Evolutionary conservation across 805 yeast genomes (phyloP), one percentile per base, ranked within the genome.

Genomic region (Saturnispora zaruensis): DNA sequence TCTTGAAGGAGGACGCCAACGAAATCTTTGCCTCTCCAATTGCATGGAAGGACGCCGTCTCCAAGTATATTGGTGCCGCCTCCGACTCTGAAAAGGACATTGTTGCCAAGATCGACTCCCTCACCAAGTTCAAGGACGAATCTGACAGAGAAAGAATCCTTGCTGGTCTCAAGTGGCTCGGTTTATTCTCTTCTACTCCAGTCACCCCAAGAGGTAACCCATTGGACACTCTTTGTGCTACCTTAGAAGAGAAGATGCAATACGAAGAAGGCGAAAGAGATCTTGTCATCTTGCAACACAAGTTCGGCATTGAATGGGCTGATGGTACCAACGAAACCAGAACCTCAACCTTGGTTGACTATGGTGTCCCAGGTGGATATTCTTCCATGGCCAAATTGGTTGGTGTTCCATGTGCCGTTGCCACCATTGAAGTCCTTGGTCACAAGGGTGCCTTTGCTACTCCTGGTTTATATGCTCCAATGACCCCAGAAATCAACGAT

Each of bases 391-490:
- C 99, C 58, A 90, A 91, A 68, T 79, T 87, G 57, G 99, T 93
- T 50, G 99, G 99, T 75, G 91, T 89, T 56, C 99, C 99, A 58
- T 91, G 96, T 73, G 96, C 96, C 49, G 95, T 93, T 67, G 99
- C 98, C 28, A 76, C 85, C 52, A 80, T 81, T 72, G 84, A 86
- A 70, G 85, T 93, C 55, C 77, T 93, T 61, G 80, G 85, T 59
- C 59, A 58, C 44, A 28, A 50, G 40, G 96, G 96, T 57, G 79
- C 82, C 51, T 74, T 77, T 58, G 76, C 77, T 60, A 78, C 74
- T 54, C 87, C 88, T 51, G 99, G 99, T 60, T 76, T 93, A 66
- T 76, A 82, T 59, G 98, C 97, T 49, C 99, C 99, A 65, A 85
- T 87, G 78, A 73, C 88, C 54, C 84, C 95, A 56, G 93, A 87